Base-by-base conservation (phyloP, 2,329 filamentous ascomycete genomes). In the Penicillium palitans region DNA sequence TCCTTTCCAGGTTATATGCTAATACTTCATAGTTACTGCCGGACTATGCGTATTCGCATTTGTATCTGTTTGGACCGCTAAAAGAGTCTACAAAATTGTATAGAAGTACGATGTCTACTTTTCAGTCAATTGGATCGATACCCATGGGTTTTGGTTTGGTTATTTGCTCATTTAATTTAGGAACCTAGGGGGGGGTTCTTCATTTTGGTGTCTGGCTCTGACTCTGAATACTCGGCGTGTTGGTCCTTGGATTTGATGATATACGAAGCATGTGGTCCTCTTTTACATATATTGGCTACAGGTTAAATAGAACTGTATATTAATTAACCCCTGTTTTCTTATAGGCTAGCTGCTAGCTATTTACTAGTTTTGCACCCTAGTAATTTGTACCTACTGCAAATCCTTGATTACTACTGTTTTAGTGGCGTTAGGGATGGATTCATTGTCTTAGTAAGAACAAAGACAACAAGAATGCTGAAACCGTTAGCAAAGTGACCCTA, bases 51-150 rank as follows among this genome's bases (percentile, higher is more conserved):
- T 85, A 19, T 98, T 98, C 75, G 95, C 92, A 0, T 70, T 93
- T 29, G 83, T 81, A 6, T 96, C 93, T 70, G 97, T 88, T 71
- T 79, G 87, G 70, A 87, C 93, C 64, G 92, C 92, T 19, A 96
- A 95, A 81, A 84, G 89, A 66, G 87, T 93, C 39, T 93, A 93
- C 73, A 85, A 87, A 44, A 92, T 93, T 76, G 89, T 91, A 39
- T 91, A 70, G 61, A 52, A 47, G 24, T 13, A 17, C 15, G 15
- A 24, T 35, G 33, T 40, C 5, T 39, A 27, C 8, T 53, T 21
- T n/a, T 24, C 27, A 17, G 17, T 24, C 15, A n/a, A 21, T 37
- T 56, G 45, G 41, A 39, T 46, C 42, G 53, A 63, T 64, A 58
- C 57, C 57, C 59, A 54, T n/a, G 50, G 19, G 10, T 53, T 40